Evolutionary conservation across 306 rosid genomes (phyloP), one percentile per base, ranked within the genome.

Genomic region (Sicyos edulis): DNA sequence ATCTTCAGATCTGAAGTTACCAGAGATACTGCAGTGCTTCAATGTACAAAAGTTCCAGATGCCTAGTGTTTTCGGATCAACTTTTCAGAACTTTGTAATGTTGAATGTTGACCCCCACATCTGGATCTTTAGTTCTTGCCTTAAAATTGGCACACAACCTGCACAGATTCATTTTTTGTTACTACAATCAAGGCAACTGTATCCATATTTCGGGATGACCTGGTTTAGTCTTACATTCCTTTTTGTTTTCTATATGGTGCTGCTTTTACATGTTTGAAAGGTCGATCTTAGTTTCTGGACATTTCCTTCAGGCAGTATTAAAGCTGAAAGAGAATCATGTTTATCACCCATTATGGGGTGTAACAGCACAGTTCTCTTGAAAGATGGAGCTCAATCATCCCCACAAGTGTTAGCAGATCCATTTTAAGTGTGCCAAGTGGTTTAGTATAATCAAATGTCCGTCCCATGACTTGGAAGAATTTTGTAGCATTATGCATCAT

Each of bases 61-160:
- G 85, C 83, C 85, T 82, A 75, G 78, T 54, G 80, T 86, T 78
- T 80, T 86, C 88, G 76, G 85, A 85, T 83, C 83, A 84, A 85
- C 92, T 85, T 88, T 90, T 88, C 98, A 88, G 92, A 88, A 90
- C 88, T 87, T 83, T 77, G 89, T 81, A 91, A 87, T 76, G 89
- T 88, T 83, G 95, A 83, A 82, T 78, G 96, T 83, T 87, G 96
- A 89, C 82, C 89, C 87, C 86, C 88, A 87, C 92, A 86, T 80
- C 99, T 87, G 92, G 45, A 87, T 80, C 95, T 85, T 85, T 93
- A 95, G 95, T 87, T 88, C 99, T 88, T 91, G 97, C 93, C 92
- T 83, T 91, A 87, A 86, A 78, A 79, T 66, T 85, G 85, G 78
- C 84, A 82, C 51, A 81, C 80, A 87, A 91, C 99, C 99, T 93